Evolutionary conservation across 2,329 filamentous ascomycete species (phyloP).

Genomic region (Rhexocercosporidium sp.): DNA sequence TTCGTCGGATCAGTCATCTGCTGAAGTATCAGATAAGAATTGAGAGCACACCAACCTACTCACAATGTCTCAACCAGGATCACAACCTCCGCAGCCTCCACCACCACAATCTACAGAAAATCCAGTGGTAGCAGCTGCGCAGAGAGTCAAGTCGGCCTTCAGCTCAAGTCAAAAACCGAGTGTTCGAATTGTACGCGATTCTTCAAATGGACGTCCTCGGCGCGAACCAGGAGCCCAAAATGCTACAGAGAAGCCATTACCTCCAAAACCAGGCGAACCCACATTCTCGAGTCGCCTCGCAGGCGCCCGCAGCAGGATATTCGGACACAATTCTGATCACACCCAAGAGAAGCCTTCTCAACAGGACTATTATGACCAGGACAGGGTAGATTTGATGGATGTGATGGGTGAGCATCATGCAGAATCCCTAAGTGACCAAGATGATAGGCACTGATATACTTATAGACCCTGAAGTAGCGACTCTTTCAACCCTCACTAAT

Average conservation of each 20-base stretch:
- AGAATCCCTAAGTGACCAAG: background rate
- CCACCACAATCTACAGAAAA: constrained; percentile 30
- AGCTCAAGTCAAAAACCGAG: constrained; percentile 33
- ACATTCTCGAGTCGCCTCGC: constrained; percentile 27
- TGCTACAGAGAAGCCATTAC: constrained; percentile 22
- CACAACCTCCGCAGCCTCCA: constrained; percentile 18
- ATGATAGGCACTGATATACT: constrained; percentile 34
- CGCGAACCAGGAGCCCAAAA: constrained; percentile 6
- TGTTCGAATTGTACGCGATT: constrained; percentile 33
- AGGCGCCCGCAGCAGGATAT: constrained; percentile 6
- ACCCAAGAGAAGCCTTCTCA: background rate
- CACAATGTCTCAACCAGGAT: constrained; percentile 16
- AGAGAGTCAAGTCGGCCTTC: constrained; percentile 35
- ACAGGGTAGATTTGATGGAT: constrained; percentile 71
- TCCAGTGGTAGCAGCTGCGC: constrained; percentile 33
- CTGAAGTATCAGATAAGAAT: background rate
- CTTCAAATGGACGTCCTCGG: constrained; percentile 20
- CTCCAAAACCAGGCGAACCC: constrained; percentile 8
- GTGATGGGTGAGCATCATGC: constrained; percentile 60
- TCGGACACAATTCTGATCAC: background rate
- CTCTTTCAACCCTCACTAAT: constrained; percentile 83
- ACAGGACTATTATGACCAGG: constrained; percentile 58
- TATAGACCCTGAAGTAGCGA: constrained; percentile 80
- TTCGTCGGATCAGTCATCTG: background rate
- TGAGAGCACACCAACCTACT: background rate